A percentile compares a stretch with the other conserved stretches of the same genome.
Evolutionary conservation across 345 rosid genomes (phyloP).

Genomic region (Acer campestre): DNA sequence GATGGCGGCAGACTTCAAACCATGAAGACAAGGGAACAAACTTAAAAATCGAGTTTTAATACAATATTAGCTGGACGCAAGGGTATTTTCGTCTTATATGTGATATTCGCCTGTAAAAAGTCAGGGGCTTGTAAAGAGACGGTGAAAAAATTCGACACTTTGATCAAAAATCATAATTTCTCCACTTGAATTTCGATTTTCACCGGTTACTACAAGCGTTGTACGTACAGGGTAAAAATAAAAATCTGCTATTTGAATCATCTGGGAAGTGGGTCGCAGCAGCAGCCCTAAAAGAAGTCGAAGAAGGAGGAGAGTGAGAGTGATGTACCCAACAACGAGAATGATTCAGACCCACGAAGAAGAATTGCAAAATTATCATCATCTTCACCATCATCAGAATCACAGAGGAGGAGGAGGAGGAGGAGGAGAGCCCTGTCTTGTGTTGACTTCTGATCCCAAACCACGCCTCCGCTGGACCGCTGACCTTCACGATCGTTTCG

Average conservation of each 20-base stretch:
- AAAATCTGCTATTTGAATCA: neutral
- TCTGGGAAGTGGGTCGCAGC: neutral
- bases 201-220: neutral
- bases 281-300: neutral
- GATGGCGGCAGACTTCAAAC: neutral
- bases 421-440: constrained; percentile 61
- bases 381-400: constrained; percentile 8
- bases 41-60: neutral
- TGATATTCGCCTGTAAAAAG: neutral
- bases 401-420: constrained; percentile 23
- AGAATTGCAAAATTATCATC: constrained; percentile 23
- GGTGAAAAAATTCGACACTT: neutral
- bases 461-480: constrained; percentile 94
- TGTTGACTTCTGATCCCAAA: constrained; percentile 87
- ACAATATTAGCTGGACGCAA: neutral
- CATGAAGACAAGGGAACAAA: neutral
- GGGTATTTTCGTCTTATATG: neutral
- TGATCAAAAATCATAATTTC: neutral
- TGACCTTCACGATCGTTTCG: constrained; percentile 88
- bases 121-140: neutral
- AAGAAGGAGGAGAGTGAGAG: constrained; percentile 5
- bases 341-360: constrained; percentile 39
- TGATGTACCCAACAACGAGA: constrained; percentile 33
- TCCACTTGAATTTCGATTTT: neutral
- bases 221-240: neutral